Conservation (phyloP, 495 filamentous ascomycete genomes). For the Xylaria bambusicola region DNA sequence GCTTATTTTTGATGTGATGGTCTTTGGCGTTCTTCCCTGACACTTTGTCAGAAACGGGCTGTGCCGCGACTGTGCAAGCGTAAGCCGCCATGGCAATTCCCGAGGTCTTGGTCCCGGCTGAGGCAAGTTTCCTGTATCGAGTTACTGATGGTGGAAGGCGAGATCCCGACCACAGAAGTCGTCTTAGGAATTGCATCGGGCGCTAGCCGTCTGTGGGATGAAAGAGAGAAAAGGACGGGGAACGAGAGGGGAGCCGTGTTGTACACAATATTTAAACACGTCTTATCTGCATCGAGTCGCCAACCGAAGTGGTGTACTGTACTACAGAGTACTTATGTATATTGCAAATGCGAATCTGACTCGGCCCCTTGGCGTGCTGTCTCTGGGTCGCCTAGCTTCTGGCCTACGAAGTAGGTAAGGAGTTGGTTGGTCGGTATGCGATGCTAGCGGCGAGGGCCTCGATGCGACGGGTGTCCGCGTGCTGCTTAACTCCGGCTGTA, state of each 20-base stretch:
- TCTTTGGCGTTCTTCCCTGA: constrained; percentile 28
- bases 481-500: no score
- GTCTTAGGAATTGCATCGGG: constrained; percentile 16
- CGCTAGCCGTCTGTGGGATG: neutral
- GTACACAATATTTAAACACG: no score
- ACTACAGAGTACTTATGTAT: no score
- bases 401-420: no score
- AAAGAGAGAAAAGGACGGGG: neutral
- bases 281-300: no score
- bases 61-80: constrained; percentile 29
- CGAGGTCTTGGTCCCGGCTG: constrained; percentile 14
- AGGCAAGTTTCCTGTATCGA: constrained; percentile 22
- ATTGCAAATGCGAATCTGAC: no score
- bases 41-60: constrained; percentile 18
- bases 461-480: no score
- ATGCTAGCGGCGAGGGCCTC: no score
- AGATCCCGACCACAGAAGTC: constrained; percentile 9
- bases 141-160: constrained; percentile 2
- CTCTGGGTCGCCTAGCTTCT: no score
- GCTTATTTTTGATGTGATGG: constrained; percentile 39
- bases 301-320: no score
- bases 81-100: constrained; percentile 29
- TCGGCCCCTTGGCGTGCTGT: no score
- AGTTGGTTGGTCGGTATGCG: no score
- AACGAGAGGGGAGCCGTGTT: neutral